Evolutionary conservation across 495 filamentous ascomycete genomes (phyloP).

Genomic region (Daldinia vernicosa): DNA sequence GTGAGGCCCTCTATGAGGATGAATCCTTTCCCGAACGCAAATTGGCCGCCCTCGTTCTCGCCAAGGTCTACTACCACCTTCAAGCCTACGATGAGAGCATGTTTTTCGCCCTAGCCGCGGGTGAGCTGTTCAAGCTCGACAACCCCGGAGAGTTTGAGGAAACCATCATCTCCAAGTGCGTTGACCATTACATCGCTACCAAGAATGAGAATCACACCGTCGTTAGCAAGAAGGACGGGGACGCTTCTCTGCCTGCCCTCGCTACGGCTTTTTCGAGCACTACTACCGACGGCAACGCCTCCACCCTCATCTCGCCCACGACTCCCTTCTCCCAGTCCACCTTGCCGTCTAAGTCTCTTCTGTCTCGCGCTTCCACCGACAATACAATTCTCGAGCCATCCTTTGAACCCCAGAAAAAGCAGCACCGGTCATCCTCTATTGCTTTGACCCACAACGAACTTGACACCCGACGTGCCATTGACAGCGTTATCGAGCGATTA

Average conservation of each 20-base stretch:
- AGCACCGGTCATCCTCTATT: slow-evolving; percentile 58
- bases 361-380: slow-evolving; percentile 71
- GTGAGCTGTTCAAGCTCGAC: slow-evolving; percentile 93
- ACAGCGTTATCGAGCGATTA: slow-evolving; percentile 82
- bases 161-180: slow-evolving; percentile 97
- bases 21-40: slow-evolving; percentile 92
- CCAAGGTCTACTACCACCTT: slow-evolving; percentile 98
- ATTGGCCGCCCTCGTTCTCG: slow-evolving; percentile 90
- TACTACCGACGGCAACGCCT: slow-evolving; percentile 66
- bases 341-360: slow-evolving; percentile 89
- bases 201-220: slow-evolving; percentile 73
- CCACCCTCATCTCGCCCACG: slow-evolving; percentile 82
- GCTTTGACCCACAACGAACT: slow-evolving; percentile 54
- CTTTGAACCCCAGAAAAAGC: slow-evolving; percentile 66
- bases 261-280: slow-evolving; percentile 78
- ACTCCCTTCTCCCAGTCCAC: slow-evolving; percentile 94
- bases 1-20: slow-evolving; percentile 97
- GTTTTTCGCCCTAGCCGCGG: slow-evolving; percentile 95
- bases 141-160: slow-evolving; percentile 95
- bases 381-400: slow-evolving; percentile 66
- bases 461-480: slow-evolving; percentile 72
- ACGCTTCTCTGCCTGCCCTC: slow-evolving; percentile 69
- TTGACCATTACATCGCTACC: slow-evolving; percentile 95
- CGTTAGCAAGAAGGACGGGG: slow-evolving; percentile 53
- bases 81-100: slow-evolving; percentile 99